Conservation (phyloP, 2,329 filamentous ascomycete species). For the Sclerotinia sclerotiorum region DNA sequence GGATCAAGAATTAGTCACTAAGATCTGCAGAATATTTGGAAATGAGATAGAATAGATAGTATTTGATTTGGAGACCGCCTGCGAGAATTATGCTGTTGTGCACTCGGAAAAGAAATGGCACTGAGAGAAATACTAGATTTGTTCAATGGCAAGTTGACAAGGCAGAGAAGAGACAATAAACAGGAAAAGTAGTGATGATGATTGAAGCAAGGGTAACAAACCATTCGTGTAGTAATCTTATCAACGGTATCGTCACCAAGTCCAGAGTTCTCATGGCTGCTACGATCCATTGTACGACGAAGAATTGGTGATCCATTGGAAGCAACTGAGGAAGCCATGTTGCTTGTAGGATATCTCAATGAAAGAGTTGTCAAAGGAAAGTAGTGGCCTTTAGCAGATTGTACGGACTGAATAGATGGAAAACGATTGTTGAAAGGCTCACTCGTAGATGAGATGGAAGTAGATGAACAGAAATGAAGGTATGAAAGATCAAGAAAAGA, state of each 20-base stretch:
- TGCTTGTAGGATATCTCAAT: slow-evolving; percentile 44
- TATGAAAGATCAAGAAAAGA: slow-evolving; percentile 34
- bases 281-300: slow-evolving; percentile 42
- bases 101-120: not conserved
- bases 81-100: not conserved
- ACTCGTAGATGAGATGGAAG: slow-evolving; percentile 36
- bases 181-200: not conserved
- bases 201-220: not conserved
- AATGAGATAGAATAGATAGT: slow-evolving; percentile 9
- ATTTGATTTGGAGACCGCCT: not conserved
- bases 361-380: slow-evolving; percentile 6
- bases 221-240: slow-evolving; percentile 25
- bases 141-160: not conserved
- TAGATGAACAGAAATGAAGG: slow-evolving; percentile 34
- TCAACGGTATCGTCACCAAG: slow-evolving; percentile 33
- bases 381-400: slow-evolving; percentile 25
- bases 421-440: slow-evolving; percentile 31
- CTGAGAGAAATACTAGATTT: not conserved
- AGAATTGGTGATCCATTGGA: slow-evolving; percentile 47
- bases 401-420: slow-evolving; percentile 28
- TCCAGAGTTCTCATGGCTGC: slow-evolving; percentile 42
- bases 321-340: slow-evolving; percentile 28
- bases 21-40: slow-evolving; percentile 19
- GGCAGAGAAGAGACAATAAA: not conserved
- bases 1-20: slow-evolving; percentile 26